Base-by-base conservation (phyloP, 2,329 filamentous ascomycete genomes). In the Colletotrichum scovillei region DNA sequence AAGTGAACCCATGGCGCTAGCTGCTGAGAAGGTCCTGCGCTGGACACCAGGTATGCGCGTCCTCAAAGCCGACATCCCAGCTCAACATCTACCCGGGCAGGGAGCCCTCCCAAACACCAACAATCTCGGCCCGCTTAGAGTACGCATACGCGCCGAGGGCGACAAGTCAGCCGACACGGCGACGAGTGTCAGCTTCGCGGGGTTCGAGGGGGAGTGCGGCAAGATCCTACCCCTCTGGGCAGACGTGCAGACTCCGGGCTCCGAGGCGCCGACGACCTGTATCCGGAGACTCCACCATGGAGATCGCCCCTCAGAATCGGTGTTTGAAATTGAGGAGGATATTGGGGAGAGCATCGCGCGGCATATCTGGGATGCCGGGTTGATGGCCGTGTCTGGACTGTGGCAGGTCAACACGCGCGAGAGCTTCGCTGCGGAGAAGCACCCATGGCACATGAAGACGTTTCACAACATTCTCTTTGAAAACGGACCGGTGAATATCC, bases 331-430 rank as follows among this genome's bases (percentile, higher is more conserved):
- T 5, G 86, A 88, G 66, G 89, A 91, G 73, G 88, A 90, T 65
- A 85, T 91, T 11, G 89, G 88, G 16, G 88, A 91, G 79, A 90
- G 88, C 77, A 90, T 91, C 67, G 88, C 89, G 0, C 85, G 89
- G 3, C 89, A 91, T 73, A 82, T 91, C 6, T 91, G 89, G 89
- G 89, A 91, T 65, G 88, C 85, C 1, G 89, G 89, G 0, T 80
- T 90, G 11, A 81, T 88, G 6, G 84, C 86, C 1, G 80, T 84
- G 1, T 82, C 82, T 1, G 76, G 83, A 12, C 60, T 87, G 12
- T 72, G 67, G 72, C 52, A 72, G 1, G 46, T 63, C 30, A 53
- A 38, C 8, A 52, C 53, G 14, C 38, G 52, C 2, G 75, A 79
- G 14, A 58, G 77, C 26, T 22, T 32, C 55, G 26, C 26, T 24